Evolutionary conservation across 176 grass and related monocot genomes (phyloP), one percentile per base, ranked within the genome.

Genomic region (Oryza brachyantha): DNA sequence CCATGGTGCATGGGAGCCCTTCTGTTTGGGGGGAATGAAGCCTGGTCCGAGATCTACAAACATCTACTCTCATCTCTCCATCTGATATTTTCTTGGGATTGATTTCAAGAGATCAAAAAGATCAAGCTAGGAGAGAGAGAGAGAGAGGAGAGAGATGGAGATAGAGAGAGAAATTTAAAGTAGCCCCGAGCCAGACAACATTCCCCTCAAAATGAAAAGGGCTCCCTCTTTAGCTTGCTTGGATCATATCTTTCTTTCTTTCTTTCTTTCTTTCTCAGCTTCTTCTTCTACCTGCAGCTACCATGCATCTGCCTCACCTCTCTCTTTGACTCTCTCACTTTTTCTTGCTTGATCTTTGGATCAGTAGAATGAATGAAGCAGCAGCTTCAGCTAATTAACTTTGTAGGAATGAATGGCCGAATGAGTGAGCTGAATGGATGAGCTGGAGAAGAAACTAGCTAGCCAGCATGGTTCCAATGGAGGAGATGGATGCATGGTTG

Each of bases 1-100:
- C 43, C 26, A 43, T n/a, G 65, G 61, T 6, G 48, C 75, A 54
- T 26, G 82, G 72, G 82, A 81, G 82, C 87, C 81, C 57, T 84
- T 89, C 36, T 19, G 37, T 89, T 89, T 93, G 91, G 78, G 91
- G 91, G 91, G 91, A 93, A 93, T 93, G 91, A 93, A 90, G 91
- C 91, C 91, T 93, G 91, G 91, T 93, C 91, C 91, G 91, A 93
- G 91, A 90, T 93, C 91, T 68, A 76, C 61, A 76, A 27, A 39
- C 70, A 52, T 59, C 64, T 72, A 69, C 43, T 29, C 77, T 73
- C 32, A 12, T 42, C 68, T 38, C 25, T 19, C 5, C 3, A 5
- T 4, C 14, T n/a, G 64, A 76, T 31, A 40, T 68, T 22, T 25
- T 42, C 45, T 68, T 28, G 45, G 74, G 80, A 77, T 16, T 6